Conservation (phyloP, 129 eudicot species). For the Artemisia annua region DNA sequence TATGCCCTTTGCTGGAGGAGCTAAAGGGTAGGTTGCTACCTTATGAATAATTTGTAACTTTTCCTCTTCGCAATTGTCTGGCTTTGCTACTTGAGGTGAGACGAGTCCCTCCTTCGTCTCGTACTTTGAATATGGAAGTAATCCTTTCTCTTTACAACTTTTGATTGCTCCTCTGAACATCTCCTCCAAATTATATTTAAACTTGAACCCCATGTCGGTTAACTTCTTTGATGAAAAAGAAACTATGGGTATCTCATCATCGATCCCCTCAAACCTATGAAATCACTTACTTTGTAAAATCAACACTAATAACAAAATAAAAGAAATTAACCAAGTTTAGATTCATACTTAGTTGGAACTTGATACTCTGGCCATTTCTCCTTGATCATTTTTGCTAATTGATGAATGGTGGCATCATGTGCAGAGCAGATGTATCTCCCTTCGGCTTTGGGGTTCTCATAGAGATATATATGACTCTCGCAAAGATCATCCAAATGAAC, state of each 20-base stretch:
- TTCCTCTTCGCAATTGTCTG: no score
- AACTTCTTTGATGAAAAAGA: slow-evolving; percentile 78
- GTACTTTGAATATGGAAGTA: slow-evolving; percentile 63
- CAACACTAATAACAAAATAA: slow-evolving; percentile 5
- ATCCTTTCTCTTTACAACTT: slow-evolving; percentile 70
- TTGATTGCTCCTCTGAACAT: slow-evolving; percentile 78
- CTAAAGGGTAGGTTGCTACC: no score
- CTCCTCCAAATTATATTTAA: slow-evolving; percentile 73
- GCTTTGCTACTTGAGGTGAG: background rate
- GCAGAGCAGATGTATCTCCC: slow-evolving; percentile 89
- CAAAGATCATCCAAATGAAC: slow-evolving; percentile 89
- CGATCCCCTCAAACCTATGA: slow-evolving; percentile 67
- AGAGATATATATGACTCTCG: slow-evolving; percentile 71
- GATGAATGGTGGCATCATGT: slow-evolving; percentile 79
- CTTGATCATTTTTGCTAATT: slow-evolving; percentile 53
- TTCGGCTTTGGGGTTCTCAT: slow-evolving; percentile 61
- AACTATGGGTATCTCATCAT: slow-evolving; percentile 48
- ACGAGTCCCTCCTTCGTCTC: slow-evolving; percentile 19
- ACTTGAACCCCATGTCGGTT: slow-evolving; percentile 63
- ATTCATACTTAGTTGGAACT: slow-evolving; percentile 71
- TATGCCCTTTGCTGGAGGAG: no score
- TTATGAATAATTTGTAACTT: no score
- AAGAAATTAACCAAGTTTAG: background rate
- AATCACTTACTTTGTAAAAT: slow-evolving; percentile 14
- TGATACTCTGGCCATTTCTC: slow-evolving; percentile 78